These are phyloP conservation scores for Paspalum vaginatum DNA, from an alignment of 176 grass and related monocot genomes.

Conservation along the genomic window DNA sequence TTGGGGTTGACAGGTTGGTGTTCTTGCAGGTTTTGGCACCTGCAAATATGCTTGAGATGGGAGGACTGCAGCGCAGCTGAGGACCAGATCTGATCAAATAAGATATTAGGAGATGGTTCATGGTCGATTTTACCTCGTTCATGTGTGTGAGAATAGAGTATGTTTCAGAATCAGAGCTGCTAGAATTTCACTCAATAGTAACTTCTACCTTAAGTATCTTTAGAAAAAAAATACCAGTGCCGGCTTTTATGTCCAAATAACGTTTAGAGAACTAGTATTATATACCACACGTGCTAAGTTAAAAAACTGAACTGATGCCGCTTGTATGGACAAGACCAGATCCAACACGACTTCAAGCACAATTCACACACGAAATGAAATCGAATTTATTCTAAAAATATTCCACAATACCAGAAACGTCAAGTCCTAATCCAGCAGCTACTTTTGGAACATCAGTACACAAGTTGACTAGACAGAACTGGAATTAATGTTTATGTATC, in stretches of 20 bases:
- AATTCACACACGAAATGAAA: neutral
- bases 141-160: neutral
- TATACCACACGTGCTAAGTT: neutral
- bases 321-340: neutral
- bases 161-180: constrained; percentile 10
- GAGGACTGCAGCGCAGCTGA: neutral
- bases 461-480: neutral
- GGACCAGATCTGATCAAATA: constrained; percentile 26
- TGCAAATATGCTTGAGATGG: constrained; percentile 49
- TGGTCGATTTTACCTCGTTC: neutral
- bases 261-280: neutral
- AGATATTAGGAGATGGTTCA: neutral
- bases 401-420: neutral
- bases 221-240: neutral
- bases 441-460: neutral
- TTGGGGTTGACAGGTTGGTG: neutral
- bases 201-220: neutral
- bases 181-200: neutral
- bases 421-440: constrained; percentile 17
- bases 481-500: neutral
- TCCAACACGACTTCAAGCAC: neutral
- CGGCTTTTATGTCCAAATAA: neutral
- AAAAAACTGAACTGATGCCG: neutral
- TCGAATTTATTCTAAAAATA: neutral
- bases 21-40: constrained; percentile 41